Percentiles rank a stretch among this genome's conserved stretches.
Evolutionary conservation across 75 land plant species (phyloP).

Genomic region (Ceratopteris richardii): DNA sequence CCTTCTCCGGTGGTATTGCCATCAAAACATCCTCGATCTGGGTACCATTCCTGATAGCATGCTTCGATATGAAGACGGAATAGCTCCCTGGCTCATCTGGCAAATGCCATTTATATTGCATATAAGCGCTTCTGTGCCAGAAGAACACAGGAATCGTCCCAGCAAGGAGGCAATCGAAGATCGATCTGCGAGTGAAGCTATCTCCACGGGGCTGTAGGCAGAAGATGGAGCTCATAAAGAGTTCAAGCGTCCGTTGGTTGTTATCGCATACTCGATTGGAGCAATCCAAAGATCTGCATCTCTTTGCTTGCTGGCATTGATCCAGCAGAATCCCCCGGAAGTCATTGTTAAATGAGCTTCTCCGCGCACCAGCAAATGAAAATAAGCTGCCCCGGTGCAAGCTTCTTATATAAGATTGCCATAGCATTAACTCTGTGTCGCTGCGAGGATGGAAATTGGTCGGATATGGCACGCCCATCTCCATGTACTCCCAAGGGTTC

Average conservation of each 20-base stretch:
- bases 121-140: constrained; percentile 55
- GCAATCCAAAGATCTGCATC: constrained; percentile 11
- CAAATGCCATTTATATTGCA: constrained; percentile 62
- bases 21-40: constrained; percentile 27
- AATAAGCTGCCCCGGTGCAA: constrained; percentile 31
- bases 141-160: constrained; percentile 80
- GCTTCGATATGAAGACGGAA: constrained; percentile 58
- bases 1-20: constrained; percentile 21
- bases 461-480: constrained; percentile 85
- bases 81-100: constrained; percentile 37
- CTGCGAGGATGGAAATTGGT: constrained; percentile 76
- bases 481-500: constrained; percentile 58
- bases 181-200: constrained; percentile 63
- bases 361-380: constrained; percentile 51
- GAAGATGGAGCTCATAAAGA: constrained; percentile 55
- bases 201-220: constrained; percentile 82
- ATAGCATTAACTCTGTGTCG: constrained; percentile 30
- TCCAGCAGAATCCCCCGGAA: constrained; percentile 36
- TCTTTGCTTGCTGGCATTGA: constrained; percentile 25
- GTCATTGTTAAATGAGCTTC: constrained; percentile 21
- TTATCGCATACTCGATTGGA: constrained; percentile 35
- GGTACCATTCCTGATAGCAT: constrained; percentile 39
- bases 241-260: constrained; percentile 27
- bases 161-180: constrained; percentile 71
- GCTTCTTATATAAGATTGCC: constrained; percentile 43